phyloP scores from a whole-genome alignment of 805 yeast species.

The Schizosaccharomyces lindneri region DNA sequence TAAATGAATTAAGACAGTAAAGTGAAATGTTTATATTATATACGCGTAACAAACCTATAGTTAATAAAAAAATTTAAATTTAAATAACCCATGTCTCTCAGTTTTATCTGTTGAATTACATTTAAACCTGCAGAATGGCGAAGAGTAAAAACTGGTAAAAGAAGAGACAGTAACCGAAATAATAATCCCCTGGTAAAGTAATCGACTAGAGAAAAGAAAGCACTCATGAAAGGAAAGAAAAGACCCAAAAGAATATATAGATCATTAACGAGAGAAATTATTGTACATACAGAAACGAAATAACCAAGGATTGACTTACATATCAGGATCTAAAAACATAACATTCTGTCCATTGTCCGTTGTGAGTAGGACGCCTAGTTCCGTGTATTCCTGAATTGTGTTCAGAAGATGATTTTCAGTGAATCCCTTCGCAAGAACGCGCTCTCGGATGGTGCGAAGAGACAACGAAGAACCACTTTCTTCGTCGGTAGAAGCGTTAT shows the following conservation, averaged over 20 bases:
- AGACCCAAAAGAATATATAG: too few relatives aligned
- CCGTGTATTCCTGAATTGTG: constrained; percentile 51
- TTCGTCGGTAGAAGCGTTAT: constrained; percentile 9
- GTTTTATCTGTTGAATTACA: too few relatives aligned
- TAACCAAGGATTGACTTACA: not conserved
- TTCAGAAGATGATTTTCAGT: constrained; percentile 54
- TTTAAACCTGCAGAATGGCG: not conserved
- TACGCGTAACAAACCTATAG: too few relatives aligned
- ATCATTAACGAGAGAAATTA: too few relatives aligned
- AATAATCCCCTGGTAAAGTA: not conserved
- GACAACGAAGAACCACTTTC: constrained; percentile 16
- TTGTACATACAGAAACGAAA: too few relatives aligned
- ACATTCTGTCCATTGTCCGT: constrained; percentile 5
- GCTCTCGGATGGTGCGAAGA: constrained; percentile 28
- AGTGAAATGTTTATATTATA: too few relatives aligned
- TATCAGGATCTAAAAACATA: constrained; percentile 7
- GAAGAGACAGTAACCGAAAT: not conserved
- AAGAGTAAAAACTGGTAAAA: not conserved
- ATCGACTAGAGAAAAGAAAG: not conserved
- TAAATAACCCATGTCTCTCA: too few relatives aligned
- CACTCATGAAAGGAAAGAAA: too few relatives aligned
- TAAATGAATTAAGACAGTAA: too few relatives aligned
- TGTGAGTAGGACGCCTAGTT: constrained; percentile 37
- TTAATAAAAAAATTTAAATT: too few relatives aligned
- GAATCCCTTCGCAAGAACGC: constrained; percentile 58